Percentiles rank a stretch among this genome's conserved stretches.
phyloP scores from a whole-genome alignment of 139 green algal species.

The Tetratostichococcus sp. region DNA sequence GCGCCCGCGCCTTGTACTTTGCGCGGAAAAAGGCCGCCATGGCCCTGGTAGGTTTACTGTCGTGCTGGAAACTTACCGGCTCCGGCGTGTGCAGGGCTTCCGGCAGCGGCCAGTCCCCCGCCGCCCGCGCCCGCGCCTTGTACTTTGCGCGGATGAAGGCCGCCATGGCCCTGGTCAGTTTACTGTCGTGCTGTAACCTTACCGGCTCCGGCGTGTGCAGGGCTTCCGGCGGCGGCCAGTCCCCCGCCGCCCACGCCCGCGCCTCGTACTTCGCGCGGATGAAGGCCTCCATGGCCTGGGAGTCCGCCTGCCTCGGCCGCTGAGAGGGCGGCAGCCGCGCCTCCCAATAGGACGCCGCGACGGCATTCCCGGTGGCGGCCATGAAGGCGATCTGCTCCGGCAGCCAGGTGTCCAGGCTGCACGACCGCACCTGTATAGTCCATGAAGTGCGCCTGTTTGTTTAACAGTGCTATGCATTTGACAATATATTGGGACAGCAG shows the following conservation, averaged over 20 bases:
- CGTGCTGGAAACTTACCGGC: too few species aligned
- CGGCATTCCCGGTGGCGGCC: slow-evolving; percentile 62
- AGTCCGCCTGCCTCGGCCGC: slow-evolving; percentile 6
- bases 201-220: neutral
- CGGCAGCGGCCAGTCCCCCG: too few species aligned
- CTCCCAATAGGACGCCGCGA: slow-evolving; percentile 49
- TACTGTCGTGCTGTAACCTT: too few species aligned
- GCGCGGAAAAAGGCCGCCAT: too few species aligned
- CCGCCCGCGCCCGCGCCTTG: neutral
- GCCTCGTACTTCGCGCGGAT: slow-evolving; percentile 36
- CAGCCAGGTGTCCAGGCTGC: slow-evolving; percentile 57
- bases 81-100: too few species aligned
- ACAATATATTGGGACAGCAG: too few species aligned
- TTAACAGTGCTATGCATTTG: too few species aligned
- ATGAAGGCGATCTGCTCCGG: slow-evolving; percentile 51
- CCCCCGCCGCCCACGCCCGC: neutral
- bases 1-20: too few species aligned
- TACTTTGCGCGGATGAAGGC: slow-evolving; percentile 46
- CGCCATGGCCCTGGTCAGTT: slow-evolving; percentile 37
- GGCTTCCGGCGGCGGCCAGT: neutral
- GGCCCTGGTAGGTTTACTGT: too few species aligned
- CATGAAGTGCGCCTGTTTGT: too few species aligned
- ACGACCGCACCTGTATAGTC: slow-evolving; percentile 32
- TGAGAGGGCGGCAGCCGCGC: slow-evolving; percentile 7
- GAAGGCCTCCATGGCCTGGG: slow-evolving; percentile 41